A percentile compares a stretch with the other conserved stretches of the same genome.
These are phyloP conservation scores for Cornus controversa DNA, from an alignment of 148 eudicot species.

Conservation along the genomic window DNA sequence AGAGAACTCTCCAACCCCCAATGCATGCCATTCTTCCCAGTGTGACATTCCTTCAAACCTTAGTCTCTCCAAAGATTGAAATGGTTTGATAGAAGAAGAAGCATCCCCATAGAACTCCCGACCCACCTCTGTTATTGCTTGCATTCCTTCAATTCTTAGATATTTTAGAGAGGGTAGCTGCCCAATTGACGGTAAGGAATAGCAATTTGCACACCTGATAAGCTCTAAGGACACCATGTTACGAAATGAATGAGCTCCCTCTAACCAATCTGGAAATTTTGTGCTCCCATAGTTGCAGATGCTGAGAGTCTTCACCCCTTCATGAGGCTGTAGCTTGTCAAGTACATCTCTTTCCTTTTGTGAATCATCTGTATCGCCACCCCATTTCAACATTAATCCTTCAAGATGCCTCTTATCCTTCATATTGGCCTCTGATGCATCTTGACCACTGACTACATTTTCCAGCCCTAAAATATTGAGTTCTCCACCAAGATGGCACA, in stretches of 20 bases:
- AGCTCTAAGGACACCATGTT: neutral
- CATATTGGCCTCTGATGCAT: conserved; percentile 15
- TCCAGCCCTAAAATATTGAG: neutral
- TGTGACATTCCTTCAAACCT: neutral
- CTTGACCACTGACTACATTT: neutral
- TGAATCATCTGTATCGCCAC: neutral
- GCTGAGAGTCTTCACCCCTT: neutral
- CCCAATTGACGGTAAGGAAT: conserved; percentile 7
- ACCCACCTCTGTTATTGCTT: neutral
- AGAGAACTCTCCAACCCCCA: neutral
- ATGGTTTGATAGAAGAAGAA: neutral
- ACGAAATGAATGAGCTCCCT: neutral
- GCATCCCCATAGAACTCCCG: neutral
- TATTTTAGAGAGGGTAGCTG: conserved; percentile 10
- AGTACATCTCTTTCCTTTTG: too few relatives aligned
- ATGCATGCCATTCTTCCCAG: neutral
- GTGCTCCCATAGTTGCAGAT: neutral
- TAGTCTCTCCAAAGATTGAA: neutral
- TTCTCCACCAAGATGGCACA: neutral
- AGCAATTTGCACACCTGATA: neutral
- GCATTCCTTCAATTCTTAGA: neutral
- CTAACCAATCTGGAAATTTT: conserved; percentile 11
- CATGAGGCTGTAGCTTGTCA: conserved; percentile 10
- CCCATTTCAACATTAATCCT: neutral
- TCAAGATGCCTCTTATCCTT: conserved; percentile 6